phyloP scores from a whole-genome alignment of 331 rosid species.

The Acacia concinna region DNA sequence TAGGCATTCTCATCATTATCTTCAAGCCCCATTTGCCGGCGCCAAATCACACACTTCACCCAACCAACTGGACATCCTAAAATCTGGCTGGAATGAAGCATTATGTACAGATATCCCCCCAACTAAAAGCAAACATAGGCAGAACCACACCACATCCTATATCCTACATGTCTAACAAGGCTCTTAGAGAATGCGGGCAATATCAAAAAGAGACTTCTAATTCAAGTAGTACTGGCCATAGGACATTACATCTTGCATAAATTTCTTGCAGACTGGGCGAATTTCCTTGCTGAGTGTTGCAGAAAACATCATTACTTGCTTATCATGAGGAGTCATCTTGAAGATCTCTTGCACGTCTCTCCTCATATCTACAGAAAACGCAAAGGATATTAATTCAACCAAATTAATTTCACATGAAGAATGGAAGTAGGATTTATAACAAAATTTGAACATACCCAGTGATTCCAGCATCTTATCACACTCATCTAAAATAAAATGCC shows the following conservation, averaged over 20 bases:
- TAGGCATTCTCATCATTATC: neutral
- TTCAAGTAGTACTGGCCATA: slow-evolving; percentile 85
- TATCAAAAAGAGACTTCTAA: slow-evolving; percentile 77
- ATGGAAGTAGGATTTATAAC: neutral
- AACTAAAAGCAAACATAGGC: slow-evolving; percentile 32
- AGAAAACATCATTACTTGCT: slow-evolving; percentile 99
- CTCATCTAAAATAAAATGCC: slow-evolving; percentile 95
- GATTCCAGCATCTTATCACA: slow-evolving; percentile 99
- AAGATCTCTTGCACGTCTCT: slow-evolving; percentile 96
- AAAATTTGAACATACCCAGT: slow-evolving; percentile 57
- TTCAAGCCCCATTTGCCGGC: slow-evolving; percentile 10
- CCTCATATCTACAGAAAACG: slow-evolving; percentile 81
- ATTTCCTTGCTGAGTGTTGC: slow-evolving; percentile 99
- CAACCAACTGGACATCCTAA: slow-evolving; percentile 28
- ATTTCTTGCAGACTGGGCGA: slow-evolving; percentile 99
- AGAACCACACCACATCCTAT: slow-evolving; percentile 44
- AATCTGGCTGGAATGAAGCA: slow-evolving; percentile 23
- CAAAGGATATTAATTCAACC: slow-evolving; percentile 4
- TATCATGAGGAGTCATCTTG: slow-evolving; percentile 99
- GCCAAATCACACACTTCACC: slow-evolving; percentile 30
- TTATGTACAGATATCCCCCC: slow-evolving; percentile 27
- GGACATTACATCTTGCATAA: slow-evolving; percentile 99
- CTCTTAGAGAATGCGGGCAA: slow-evolving; percentile 58
- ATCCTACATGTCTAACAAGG: slow-evolving; percentile 35
- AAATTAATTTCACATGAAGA: neutral